Conservation (phyloP, 2,329 filamentous ascomycete genomes). For the Penicillium sp. region DNA sequence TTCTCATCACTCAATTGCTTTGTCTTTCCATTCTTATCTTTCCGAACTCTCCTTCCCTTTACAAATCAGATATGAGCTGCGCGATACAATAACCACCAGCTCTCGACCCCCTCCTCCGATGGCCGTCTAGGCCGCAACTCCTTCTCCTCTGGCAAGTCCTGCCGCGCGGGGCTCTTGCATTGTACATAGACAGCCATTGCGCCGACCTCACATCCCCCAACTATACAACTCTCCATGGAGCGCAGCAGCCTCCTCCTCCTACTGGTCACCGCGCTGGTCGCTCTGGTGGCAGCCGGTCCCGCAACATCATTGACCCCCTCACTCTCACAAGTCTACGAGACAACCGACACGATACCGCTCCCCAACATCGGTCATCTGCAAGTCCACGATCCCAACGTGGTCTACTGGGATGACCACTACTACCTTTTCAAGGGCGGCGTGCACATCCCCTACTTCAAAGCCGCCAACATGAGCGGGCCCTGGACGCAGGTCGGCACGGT, state of each 20-base stretch:
- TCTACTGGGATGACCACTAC: constrained; percentile 30
- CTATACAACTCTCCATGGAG: not conserved
- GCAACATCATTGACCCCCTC: not conserved
- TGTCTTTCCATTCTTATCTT: not conserved
- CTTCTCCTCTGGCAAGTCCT: not conserved
- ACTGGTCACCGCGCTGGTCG: constrained; percentile 4
- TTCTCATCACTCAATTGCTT: not conserved
- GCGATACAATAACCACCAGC: not conserved
- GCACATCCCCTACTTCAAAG: constrained; percentile 29
- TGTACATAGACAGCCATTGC: constrained; percentile 7
- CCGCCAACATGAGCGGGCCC: constrained; percentile 33
- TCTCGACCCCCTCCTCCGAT: not conserved
- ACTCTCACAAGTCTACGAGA: constrained; percentile 25
- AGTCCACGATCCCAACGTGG: constrained; percentile 39
- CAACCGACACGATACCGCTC: constrained; percentile 29
- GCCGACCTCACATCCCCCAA: not conserved
- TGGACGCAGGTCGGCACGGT: constrained; percentile 39
- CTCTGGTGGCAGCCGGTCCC: constrained; percentile 6
- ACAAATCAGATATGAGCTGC: not conserved
- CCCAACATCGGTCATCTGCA: constrained; percentile 32
- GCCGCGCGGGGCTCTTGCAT: not conserved
- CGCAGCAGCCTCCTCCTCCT: not conserved
- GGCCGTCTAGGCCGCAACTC: not conserved
- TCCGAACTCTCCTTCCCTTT: not conserved
- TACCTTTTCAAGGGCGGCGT: constrained; percentile 40